Evolutionary conservation across 176 grass and related monocot genomes (phyloP).

Genomic region (Oryza glaberrima): DNA sequence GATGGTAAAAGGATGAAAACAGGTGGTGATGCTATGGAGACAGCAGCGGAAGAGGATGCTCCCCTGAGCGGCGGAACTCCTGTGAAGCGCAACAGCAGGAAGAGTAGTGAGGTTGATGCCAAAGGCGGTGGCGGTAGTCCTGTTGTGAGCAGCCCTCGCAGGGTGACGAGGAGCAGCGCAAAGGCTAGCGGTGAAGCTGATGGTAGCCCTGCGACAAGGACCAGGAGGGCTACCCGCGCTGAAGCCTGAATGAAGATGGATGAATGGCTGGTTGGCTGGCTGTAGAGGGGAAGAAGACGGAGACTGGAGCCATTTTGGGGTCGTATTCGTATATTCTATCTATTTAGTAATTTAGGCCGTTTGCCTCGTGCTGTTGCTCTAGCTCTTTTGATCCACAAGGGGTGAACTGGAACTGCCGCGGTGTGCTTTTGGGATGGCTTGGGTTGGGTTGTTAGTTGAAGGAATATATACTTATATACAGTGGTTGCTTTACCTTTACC

Average conservation of each 20-base stretch:
- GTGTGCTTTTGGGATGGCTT: background rate
- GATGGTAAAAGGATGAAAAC: slow-evolving; percentile 43
- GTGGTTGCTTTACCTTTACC: no score
- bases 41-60: slow-evolving; percentile 9
- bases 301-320: slow-evolving; percentile 4
- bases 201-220: slow-evolving; percentile 13
- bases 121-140: background rate
- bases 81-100: slow-evolving; percentile 11
- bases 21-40: background rate
- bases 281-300: background rate
- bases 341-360: background rate
- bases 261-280: background rate
- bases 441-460: no score
- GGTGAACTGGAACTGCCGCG: no score
- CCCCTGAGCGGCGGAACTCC: background rate
- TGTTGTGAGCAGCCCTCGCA: slow-evolving; percentile 27
- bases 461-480: background rate
- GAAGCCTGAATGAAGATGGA: slow-evolving; percentile 18
- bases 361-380: no score
- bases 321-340: background rate
- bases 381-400: background rate
- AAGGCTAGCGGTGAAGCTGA: slow-evolving; percentile 1
- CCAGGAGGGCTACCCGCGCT: slow-evolving; percentile 7
- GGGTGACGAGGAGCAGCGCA: background rate
- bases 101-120: slow-evolving; percentile 19